Percentiles rank a stretch among this genome's conserved stretches.
These are phyloP conservation scores for Microdochium nivale DNA, from an alignment of 2,329 filamentous ascomycete species.

Conservation along the genomic window DNA sequence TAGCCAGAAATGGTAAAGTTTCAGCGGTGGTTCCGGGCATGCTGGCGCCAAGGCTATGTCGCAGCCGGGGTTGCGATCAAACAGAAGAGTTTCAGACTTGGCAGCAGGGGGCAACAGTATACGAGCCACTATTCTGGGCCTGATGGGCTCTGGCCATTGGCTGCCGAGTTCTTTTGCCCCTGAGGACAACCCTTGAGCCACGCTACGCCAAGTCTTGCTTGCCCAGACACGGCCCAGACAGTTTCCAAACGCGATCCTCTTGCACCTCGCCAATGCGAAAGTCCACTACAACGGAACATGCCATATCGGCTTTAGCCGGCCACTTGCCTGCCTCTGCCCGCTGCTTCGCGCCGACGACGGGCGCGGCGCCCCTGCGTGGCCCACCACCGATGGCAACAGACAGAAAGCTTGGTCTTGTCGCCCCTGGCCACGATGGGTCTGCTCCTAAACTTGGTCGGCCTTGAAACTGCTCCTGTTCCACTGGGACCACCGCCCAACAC, in stretches of 20 bases:
- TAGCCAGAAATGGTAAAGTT: too few species aligned
- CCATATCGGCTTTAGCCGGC: neutral
- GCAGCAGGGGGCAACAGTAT: neutral
- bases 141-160: neutral
- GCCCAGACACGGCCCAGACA: neutral
- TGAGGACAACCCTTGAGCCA: neutral
- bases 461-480: neutral
- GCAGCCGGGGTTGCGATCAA: neutral
- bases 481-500: too few species aligned
- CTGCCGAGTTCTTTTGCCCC: neutral
- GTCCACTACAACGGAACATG: too few species aligned
- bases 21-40: too few species aligned
- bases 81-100: conserved; percentile 1
- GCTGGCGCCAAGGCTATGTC: neutral
- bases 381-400: too few species aligned
- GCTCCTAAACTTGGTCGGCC: neutral
- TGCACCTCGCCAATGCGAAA: too few species aligned
- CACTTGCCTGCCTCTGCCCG: neutral
- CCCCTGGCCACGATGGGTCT: too few species aligned
- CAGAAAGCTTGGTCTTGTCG: neutral
- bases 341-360: neutral
- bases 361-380: too few species aligned
- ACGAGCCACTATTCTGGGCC: neutral
- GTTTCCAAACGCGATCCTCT: neutral
- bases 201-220: neutral